phyloP scores from a whole-genome alignment of 495 filamentous ascomycete species.

The Lindgomyces ingoldianus region DNA sequence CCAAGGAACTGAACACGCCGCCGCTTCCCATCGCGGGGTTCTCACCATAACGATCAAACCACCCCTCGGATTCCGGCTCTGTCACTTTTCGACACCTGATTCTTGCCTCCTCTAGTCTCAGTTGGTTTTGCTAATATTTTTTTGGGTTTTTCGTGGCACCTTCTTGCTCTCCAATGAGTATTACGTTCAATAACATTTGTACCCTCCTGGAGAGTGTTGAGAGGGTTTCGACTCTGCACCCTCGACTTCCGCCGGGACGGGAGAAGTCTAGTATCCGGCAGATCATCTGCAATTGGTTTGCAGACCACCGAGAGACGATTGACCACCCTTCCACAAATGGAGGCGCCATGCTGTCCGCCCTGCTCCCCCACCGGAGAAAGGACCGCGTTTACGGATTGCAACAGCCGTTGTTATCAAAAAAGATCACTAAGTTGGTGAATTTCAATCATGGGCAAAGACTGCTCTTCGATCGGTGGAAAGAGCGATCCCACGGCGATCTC shows the following conservation, averaged over 20 bases:
- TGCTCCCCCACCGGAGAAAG: conserved; percentile 30
- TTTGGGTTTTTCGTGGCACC: background rate
- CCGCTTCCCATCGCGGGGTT: too few relatives aligned
- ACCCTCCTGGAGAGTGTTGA: conserved; percentile 29
- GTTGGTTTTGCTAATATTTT: background rate
- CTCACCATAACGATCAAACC: too few relatives aligned
- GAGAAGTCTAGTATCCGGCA: background rate
- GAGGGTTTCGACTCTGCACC: background rate
- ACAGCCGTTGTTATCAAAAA: conserved; percentile 5
- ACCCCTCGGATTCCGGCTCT: too few relatives aligned
- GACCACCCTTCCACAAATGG: conserved; percentile 13
- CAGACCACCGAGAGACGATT: conserved; percentile 16
- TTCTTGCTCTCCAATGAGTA: conserved; percentile 7
- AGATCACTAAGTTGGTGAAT: conserved; percentile 18
- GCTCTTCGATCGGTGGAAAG: conserved; percentile 12
- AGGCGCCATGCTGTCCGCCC: conserved; percentile 15
- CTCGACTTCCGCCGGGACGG: conserved; percentile 4
- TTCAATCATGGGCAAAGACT: conserved; percentile 22
- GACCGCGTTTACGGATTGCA: conserved; percentile 25
- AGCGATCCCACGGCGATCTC: conserved; percentile 16
- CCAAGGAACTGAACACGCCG: too few relatives aligned
- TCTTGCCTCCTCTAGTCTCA: too few relatives aligned
- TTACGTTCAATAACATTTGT: conserved; percentile 30
- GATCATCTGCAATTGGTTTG: conserved; percentile 19
- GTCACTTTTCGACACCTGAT: too few relatives aligned